Percentiles rank a stretch among this genome's conserved stretches.
These are phyloP conservation scores for Ceratocystis cubensis DNA, from an alignment of 2,329 filamentous ascomycete genomes.

Conservation along the genomic window DNA sequence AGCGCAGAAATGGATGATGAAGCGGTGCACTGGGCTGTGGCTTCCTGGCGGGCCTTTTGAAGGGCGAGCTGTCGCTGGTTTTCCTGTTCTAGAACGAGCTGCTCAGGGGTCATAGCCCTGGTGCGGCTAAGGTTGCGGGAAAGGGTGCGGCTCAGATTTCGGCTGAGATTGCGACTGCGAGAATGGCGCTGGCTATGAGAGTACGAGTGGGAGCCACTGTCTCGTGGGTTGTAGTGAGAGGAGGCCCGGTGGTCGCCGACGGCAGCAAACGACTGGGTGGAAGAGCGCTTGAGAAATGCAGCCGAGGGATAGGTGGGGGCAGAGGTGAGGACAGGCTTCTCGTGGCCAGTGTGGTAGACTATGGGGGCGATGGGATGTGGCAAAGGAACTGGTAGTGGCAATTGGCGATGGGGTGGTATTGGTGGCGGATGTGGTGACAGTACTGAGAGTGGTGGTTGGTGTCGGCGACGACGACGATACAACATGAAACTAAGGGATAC, in stretches of 20 bases:
- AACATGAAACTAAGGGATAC: conserved; percentile 13
- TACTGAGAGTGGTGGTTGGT: conserved; percentile 1
- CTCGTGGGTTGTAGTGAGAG: not conserved
- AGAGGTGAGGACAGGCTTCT: conserved; percentile 10
- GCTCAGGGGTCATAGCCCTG: conserved; percentile 3
- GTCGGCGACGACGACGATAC: conserved; percentile 13
- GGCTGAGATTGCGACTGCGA: conserved; percentile 5
- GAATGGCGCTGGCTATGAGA: conserved; percentile 9
- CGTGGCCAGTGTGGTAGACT: not conserved
- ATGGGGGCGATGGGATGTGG: not conserved
- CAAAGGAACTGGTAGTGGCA: not conserved
- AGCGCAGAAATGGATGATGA: not conserved
- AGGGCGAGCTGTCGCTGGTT: conserved; percentile 15
- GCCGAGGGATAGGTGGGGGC: conserved; percentile 5
- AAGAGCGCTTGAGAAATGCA: conserved; percentile 12
- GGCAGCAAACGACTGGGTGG: conserved; percentile 4
- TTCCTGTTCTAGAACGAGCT: conserved; percentile 10
- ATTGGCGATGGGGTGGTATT: conserved; percentile 1
- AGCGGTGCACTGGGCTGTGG: not conserved
- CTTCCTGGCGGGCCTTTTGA: conserved; percentile 13
- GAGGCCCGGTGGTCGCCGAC: not conserved
- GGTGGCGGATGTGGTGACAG: not conserved
- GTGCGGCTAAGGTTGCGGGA: conserved; percentile 9
- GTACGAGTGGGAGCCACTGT: conserved; percentile 2
- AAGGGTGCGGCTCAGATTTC: not conserved